phyloP scores from a whole-genome alignment of 2,329 filamentous ascomycete genomes.

The Fusarium sp. region DNA sequence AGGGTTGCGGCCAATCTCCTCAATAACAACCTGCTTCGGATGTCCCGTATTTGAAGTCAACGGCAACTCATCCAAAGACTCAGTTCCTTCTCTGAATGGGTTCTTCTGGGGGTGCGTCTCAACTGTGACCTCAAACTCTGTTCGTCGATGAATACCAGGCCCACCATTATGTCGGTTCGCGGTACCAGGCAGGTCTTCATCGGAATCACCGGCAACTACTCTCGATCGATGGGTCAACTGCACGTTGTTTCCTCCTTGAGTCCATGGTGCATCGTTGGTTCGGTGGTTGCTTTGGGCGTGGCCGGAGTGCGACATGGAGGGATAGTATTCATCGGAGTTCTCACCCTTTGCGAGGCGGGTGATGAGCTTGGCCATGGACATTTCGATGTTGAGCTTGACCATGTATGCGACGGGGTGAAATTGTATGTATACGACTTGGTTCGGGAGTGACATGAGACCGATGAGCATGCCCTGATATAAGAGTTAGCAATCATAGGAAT shows the following conservation, averaged over 20 bases:
- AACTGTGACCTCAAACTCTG: constrained; percentile 38
- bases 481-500: not conserved
- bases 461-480: constrained; percentile 40
- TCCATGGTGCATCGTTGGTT: constrained; percentile 28
- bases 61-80: constrained; percentile 28
- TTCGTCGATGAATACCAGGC: constrained; percentile 36
- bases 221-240: constrained; percentile 36
- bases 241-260: constrained; percentile 5
- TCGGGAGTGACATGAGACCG: constrained; percentile 49
- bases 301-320: constrained; percentile 34
- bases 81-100: not conserved
- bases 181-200: constrained; percentile 9
- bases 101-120: constrained; percentile 19
- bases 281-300: constrained; percentile 6
- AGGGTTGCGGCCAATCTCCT: constrained; percentile 10
- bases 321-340: constrained; percentile 34
- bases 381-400: constrained; percentile 65
- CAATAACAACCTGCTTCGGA: constrained; percentile 22
- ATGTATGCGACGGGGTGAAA: constrained; percentile 64
- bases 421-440: constrained; percentile 57
- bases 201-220: constrained; percentile 35
- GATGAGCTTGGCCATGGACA: constrained; percentile 65
- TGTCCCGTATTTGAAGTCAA: constrained; percentile 38
- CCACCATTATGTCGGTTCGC: not conserved
- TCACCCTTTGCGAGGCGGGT: constrained; percentile 48